A percentile compares a stretch with the other conserved stretches of the same genome.
Conservation (phyloP, 306 rosid genomes). For the Bauhinia variegata region DNA sequence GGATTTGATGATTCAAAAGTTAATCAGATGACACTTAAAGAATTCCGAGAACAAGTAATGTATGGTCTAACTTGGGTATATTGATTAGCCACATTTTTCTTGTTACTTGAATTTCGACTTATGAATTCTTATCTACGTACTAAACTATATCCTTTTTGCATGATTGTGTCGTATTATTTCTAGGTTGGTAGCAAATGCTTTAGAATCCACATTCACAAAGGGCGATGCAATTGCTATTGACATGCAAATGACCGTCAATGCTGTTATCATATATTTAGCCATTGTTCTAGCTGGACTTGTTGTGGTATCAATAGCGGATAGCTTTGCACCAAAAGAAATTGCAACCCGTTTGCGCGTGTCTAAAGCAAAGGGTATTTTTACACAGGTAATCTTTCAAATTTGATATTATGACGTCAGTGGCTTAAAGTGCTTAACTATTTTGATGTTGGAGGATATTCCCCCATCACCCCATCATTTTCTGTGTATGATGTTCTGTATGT, state of each 20-base stretch:
- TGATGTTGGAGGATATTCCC: constrained; percentile 4
- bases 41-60: constrained; percentile 77
- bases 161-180: constrained; percentile 32
- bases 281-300: constrained; percentile 73
- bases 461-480: constrained; percentile 18
- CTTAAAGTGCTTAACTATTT: constrained; percentile 10
- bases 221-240: constrained; percentile 94
- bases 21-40: constrained; percentile 60
- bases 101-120: constrained; percentile 3
- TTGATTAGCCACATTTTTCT: neutral
- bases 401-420: neutral
- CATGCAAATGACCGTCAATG: constrained; percentile 81
- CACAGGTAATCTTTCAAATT: constrained; percentile 59
- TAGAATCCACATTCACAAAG: constrained; percentile 64
- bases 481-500: neutral
- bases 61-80: constrained; percentile 43
- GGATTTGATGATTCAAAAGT: constrained; percentile 60
- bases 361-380: constrained; percentile 79
- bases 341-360: constrained; percentile 77
- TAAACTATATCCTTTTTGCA: neutral
- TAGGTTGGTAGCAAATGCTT: constrained; percentile 84
- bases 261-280: constrained; percentile 81
- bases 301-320: constrained; percentile 92
- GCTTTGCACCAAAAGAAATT: constrained; percentile 81
- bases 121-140: neutral